Evolutionary conservation across 352 stramenopile genomes (phyloP), one percentile per base, ranked within the genome.

Genomic region (Phytophthora citrophthora): DNA sequence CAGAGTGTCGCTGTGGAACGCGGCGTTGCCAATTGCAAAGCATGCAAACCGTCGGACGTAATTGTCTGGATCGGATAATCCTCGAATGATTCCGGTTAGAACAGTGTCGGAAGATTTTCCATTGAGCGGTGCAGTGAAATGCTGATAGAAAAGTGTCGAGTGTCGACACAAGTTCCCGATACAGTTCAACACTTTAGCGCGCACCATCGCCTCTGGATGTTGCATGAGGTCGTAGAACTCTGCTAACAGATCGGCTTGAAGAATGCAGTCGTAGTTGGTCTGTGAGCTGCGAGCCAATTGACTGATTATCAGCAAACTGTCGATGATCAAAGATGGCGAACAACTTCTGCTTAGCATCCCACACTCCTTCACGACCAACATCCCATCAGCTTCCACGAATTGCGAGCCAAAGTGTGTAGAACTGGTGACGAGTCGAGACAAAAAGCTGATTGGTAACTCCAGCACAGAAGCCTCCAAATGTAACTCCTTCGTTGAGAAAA

Each of bases 1-100:
- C 3, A 98, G 57, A 2, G 74, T 58, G 12, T 69, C 75, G 50
- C 76, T 90, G 71, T 98, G 90, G 61, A 98, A 98, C 7, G 94
- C 91, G 12, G 90, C 92, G 56, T 98, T 98, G 31, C 94, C 94
- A 31, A 98, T 84, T n/a, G 91, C 93, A 68, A 98, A 98, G 76
- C 89, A 97, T 3, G 94, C 94, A 43, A 98, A 98, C 16, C 95
- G 95, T 0, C 91, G 78, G 5, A 95, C 90, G 50, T 91, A 90
- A n/a, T 73, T 76, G 63, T 98, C 88, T 0, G 62, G 31, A 46
- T 97, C 90, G 0, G 56, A 68, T 7, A 94, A 76, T 1, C 76
- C 67, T 32, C 45, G 52, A 23, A 96, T 78, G 11, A 96, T 77
- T 23, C 66, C 71, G n/a, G 83, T 66, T 0, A 97, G 23, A 29